Evolutionary conservation across 106 monocot species (phyloP), one percentile per base, ranked within the genome.

Genomic region (Acorus calamus): DNA sequence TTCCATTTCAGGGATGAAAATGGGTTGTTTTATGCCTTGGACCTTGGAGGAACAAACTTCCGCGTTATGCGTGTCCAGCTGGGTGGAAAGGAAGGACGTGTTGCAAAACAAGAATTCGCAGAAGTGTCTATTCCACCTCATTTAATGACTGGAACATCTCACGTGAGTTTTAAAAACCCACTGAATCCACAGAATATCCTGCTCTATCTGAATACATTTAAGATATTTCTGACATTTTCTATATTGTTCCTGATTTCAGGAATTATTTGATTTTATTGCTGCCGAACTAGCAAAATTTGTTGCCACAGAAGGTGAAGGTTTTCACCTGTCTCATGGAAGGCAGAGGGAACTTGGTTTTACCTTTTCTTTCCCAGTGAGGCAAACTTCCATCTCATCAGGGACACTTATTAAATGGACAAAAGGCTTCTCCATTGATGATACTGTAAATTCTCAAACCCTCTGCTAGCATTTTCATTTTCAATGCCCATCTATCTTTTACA

Each of bases 331-430:
- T 57, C 74, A 56, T 7, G 88, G 88, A 0, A 87, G 79, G 69
- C 80, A 85, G 76, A 83, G 87, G 66, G 96, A 91, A 66, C 76
- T 98, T 42, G 96, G 96, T n/a, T 98, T 98, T 69, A 98, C 96
- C 4, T 98, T 98, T 65, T 98, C 96, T 58, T 98, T 98, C 67
- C 96, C 96, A 44, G 96, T 98, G 66, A 83, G 81, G 52, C 96
- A 91, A 68, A 73, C 79, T 55, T 98, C 96, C 0, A 81, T 98
- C 61, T 67, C 87, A 7, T 91, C 96, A 7, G 96, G 96, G 7
- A 83, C 71, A 44, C 87, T 98, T 48, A 88, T 98, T 47, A 91
- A 81, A 44, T 98, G 96, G 96, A 98, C 96, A 28, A 98, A 98
- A 56, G 96, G 91, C 43, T 98, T 98, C 78, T 71, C 62, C 60